Conservation (phyloP, 352 stramenopile genomes). For the Phytophthora fragariaefolia region DNA sequence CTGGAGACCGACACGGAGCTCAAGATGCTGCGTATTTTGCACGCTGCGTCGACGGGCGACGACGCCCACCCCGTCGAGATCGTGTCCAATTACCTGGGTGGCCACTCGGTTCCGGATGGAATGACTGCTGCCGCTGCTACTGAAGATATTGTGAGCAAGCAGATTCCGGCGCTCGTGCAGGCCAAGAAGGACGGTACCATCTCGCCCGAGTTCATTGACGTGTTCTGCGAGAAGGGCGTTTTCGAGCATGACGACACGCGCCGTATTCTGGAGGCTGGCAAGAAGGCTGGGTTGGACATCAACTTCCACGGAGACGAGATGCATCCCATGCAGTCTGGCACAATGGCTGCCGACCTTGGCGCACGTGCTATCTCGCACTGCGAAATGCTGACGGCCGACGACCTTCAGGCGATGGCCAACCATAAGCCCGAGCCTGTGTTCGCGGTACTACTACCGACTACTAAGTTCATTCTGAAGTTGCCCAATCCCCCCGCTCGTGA, state of each 20-base stretch:
- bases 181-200: slow-evolving; percentile 76
- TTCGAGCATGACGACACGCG: slow-evolving; percentile 83
- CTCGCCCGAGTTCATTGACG: slow-evolving; percentile 85
- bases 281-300: slow-evolving; percentile 70
- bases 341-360: slow-evolving; percentile 61
- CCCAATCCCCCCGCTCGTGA: slow-evolving; percentile 70
- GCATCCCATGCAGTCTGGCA: slow-evolving; percentile 70
- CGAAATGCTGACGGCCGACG: slow-evolving; percentile 74
- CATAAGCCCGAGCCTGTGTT: slow-evolving; percentile 66
- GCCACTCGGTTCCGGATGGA: slow-evolving; percentile 80
- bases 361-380: slow-evolving; percentile 78
- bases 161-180: slow-evolving; percentile 73
- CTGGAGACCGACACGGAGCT: slow-evolving; percentile 84
- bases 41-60: slow-evolving; percentile 46
- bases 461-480: slow-evolving; percentile 86
- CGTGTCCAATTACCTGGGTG: slow-evolving; percentile 78
- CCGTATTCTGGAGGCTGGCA: slow-evolving; percentile 73
- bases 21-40: slow-evolving; percentile 88
- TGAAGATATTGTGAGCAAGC: slow-evolving; percentile 74
- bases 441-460: slow-evolving; percentile 81
- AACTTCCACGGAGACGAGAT: slow-evolving; percentile 90
- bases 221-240: slow-evolving; percentile 88
- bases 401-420: slow-evolving; percentile 70
- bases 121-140: slow-evolving; percentile 69
- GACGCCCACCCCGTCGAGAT: slow-evolving; percentile 71